A percentile compares a stretch with the other conserved stretches of the same genome.
phyloP scores from a whole-genome alignment of 1,284 basidiomycete species.

The Salmacisia buchloeana region DNA sequence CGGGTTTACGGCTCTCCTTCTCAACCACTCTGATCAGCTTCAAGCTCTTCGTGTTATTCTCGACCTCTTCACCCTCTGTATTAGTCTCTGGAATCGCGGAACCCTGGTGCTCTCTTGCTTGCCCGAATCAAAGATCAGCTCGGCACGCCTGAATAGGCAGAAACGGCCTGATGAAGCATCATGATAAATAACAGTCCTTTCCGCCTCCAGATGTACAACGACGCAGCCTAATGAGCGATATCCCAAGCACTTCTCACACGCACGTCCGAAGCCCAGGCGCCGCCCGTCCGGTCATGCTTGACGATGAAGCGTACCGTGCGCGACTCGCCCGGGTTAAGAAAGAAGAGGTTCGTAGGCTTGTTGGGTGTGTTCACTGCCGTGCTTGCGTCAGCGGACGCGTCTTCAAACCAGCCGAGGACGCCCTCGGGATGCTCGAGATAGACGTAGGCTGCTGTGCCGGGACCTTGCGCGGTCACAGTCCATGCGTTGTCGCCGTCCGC shows the following conservation, averaged over 20 bases:
- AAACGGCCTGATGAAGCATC: too few species aligned
- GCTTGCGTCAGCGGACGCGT: too few species aligned
- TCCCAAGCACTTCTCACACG: not conserved
- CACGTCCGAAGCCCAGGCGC: not conserved
- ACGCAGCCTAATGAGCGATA: slow-evolving; percentile 1
- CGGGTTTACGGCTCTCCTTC: too few species aligned
- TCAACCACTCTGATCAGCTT: too few species aligned
- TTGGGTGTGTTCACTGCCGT: not conserved
- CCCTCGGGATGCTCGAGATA: slow-evolving; percentile 61
- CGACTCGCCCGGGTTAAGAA: slow-evolving; percentile 13
- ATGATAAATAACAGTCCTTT: too few species aligned
- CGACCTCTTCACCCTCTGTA: too few species aligned
- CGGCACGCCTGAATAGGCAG: too few species aligned
- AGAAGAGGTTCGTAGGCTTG: slow-evolving; percentile 18
- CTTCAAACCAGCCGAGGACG: slow-evolving; percentile 57
- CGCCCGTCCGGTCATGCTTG: not conserved
- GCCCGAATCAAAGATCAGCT: too few species aligned
- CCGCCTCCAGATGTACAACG: too few species aligned
- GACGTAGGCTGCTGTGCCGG: slow-evolving; percentile 41
- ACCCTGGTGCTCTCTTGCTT: too few species aligned
- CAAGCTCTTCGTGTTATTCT: too few species aligned
- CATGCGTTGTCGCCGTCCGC: not conserved
- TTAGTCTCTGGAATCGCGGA: too few species aligned
- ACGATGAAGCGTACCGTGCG: slow-evolving; percentile 1
- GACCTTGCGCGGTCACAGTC: not conserved